Evolutionary conservation across 164 flowering plant species (phyloP), one percentile per base, ranked within the genome.

Genomic region (Aristolochia californica): DNA sequence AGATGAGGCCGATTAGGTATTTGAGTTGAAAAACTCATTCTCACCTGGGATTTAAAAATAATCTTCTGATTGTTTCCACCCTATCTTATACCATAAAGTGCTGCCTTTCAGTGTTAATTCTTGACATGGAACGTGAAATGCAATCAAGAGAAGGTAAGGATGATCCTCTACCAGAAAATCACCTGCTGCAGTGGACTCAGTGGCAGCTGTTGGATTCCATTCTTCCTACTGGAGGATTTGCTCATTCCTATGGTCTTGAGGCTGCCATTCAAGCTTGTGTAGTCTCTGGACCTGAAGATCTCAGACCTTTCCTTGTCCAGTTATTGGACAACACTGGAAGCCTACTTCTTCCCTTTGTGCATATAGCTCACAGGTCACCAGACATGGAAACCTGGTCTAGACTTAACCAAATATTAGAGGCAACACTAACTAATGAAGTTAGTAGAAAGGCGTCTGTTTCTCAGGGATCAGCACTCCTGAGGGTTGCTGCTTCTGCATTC

Each of bases 221-320:
- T 62, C 94, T 87, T 45, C 97, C 97, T 11, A 93, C 98, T 0
- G 98, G 98, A 21, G 98, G 98, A 2, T 93, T 93, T 70, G 98
- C 96, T 63, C 94, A 93, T 75, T 89, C 96, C 2, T 79, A 74
- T 53, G 98, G 98, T 40, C 83, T 93, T 14, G 98, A 93, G 74
- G 91, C 96, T 14, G 91, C 97, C 24, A 66, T 81, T n/a, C 97
- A 87, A 73, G 71, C 84, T 26, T 69, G 72, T 16, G 14, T 84
- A 7, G 59, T 89, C 52, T 65, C 72, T 7, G 62, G 59, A 17
- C 78, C 81, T 4, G 84, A 81, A 59, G 86, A 80, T 69, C 82
- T 89, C 57, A 68, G 62, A 56, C 58, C 71, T 21, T 77, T 62
- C 66, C 71, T 85, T 22, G 68, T 77, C 34, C 83, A 87, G 63